phyloP scores from a whole-genome alignment of 441 rosid species.

The Corymbia citriodora region DNA sequence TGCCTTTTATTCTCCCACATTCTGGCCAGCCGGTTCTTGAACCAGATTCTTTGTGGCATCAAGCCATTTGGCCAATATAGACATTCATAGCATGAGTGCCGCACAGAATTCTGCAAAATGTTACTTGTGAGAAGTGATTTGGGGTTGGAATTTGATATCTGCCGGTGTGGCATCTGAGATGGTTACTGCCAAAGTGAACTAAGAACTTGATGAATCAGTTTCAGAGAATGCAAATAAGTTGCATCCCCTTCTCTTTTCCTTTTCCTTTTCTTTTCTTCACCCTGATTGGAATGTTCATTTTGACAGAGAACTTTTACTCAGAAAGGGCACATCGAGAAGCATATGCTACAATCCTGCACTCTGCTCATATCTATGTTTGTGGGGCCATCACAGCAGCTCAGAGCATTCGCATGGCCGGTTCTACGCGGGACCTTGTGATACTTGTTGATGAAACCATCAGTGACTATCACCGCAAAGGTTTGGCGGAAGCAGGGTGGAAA shows the following conservation, averaged over 20 bases:
- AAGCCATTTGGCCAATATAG: neutral
- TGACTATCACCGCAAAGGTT: slow-evolving; percentile 58
- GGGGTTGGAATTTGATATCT: neutral
- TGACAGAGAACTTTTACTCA: slow-evolving; percentile 56
- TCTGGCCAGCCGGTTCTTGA: neutral
- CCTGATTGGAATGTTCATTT: slow-evolving; percentile 5
- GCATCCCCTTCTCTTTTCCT: neutral
- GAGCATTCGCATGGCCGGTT: slow-evolving; percentile 84
- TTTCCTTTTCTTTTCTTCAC: neutral
- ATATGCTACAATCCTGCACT: slow-evolving; percentile 81
- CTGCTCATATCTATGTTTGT: slow-evolving; percentile 73
- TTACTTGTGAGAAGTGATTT: neutral
- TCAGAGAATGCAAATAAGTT: neutral
- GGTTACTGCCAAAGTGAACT: neutral
- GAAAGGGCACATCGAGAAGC: slow-evolving; percentile 63
- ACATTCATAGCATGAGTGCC: neutral
- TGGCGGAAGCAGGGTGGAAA: slow-evolving; percentile 89
- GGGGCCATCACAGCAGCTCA: slow-evolving; percentile 87
- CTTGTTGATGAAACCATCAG: slow-evolving; percentile 73
- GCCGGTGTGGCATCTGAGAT: neutral
- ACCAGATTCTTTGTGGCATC: neutral
- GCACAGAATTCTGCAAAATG: neutral
- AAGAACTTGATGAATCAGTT: neutral
- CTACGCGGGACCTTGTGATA: slow-evolving; percentile 76
- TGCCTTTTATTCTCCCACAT: neutral